phyloP scores from a whole-genome alignment of 768 basidiomycete species.

The Termitomyces sp. region DNA sequence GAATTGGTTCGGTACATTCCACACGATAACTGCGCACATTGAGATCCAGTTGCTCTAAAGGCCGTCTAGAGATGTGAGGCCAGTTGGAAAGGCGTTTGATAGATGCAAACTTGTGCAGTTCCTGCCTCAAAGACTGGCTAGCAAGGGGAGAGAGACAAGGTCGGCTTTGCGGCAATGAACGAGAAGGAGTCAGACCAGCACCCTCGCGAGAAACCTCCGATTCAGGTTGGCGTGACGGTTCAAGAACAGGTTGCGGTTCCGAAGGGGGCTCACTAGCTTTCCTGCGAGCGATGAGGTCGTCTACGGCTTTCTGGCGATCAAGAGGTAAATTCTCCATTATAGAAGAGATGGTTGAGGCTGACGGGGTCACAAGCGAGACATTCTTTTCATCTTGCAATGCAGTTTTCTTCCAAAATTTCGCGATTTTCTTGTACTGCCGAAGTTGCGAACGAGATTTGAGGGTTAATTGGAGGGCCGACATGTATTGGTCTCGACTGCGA shows the following conservation, averaged over 20 bases:
- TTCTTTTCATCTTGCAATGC: constrained; percentile 25
- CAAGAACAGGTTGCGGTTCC: constrained; percentile 1
- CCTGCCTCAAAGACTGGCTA: constrained; percentile 21
- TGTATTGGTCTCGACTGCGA: constrained; percentile 36
- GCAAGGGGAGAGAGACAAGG: constrained; percentile 20
- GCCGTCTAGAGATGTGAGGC: constrained; percentile 4
- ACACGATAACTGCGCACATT: constrained; percentile 1
- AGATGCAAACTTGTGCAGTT: constrained; percentile 10
- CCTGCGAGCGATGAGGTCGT: constrained; percentile 25
- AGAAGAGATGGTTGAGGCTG: constrained; percentile 32
- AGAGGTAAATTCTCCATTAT: constrained; percentile 25
- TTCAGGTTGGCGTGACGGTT: not conserved
- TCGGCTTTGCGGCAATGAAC: constrained; percentile 14
- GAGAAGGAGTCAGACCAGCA: constrained; percentile 9
- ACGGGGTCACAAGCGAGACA: constrained; percentile 29
- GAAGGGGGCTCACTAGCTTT: constrained; percentile 8
- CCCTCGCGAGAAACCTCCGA: not conserved
- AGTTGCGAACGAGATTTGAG: constrained; percentile 39
- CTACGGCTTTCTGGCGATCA: constrained; percentile 33
- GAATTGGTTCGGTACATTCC: not conserved
- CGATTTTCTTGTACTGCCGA: constrained; percentile 38
- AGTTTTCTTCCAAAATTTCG: constrained; percentile 38
- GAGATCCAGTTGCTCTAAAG: constrained; percentile 7
- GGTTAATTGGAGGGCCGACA: constrained; percentile 39
- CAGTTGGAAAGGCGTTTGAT: constrained; percentile 8